A percentile compares a stretch with the other conserved stretches of the same genome.
phyloP scores from a whole-genome alignment of 2,329 filamentous ascomycete species.

The Alternaria solani region DNA sequence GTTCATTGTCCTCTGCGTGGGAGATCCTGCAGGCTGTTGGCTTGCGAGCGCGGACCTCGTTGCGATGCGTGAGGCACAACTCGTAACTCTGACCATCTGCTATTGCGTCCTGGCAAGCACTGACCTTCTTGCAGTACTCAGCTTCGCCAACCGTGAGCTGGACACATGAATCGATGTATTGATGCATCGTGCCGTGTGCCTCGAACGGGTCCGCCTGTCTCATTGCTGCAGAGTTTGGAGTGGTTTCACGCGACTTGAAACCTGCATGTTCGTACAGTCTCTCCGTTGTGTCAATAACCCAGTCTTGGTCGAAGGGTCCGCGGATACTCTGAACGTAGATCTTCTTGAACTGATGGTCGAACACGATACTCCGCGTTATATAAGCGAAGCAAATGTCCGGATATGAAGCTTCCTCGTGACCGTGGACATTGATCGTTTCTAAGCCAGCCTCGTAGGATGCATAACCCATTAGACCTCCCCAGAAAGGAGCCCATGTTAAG shows the following conservation, averaged over 20 bases:
- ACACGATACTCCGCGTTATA: constrained; percentile 77
- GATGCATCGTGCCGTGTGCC: constrained; percentile 33
- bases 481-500: constrained; percentile 65
- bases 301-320: constrained; percentile 50
- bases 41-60: constrained; percentile 61
- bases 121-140: constrained; percentile 72
- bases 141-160: constrained; percentile 19
- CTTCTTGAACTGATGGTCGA: constrained; percentile 72
- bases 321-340: constrained; percentile 74
- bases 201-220: constrained; percentile 44
- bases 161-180: constrained; percentile 38
- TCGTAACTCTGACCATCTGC: constrained; percentile 84
- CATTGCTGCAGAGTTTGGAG: constrained; percentile 37
- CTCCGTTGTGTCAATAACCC: constrained; percentile 55
- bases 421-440: constrained; percentile 62
- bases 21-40: constrained; percentile 34
- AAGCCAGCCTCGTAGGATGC: constrained; percentile 86
- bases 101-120: constrained; percentile 73
- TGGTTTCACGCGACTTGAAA: constrained; percentile 40
- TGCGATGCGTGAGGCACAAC: constrained; percentile 81
- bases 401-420: constrained; percentile 46
- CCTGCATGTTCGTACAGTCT: constrained; percentile 41
- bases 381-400: constrained; percentile 81
- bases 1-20: constrained; percentile 44
- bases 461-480: constrained; percentile 85